Conservation (phyloP, 2,329 filamentous ascomycete species). For the Cytospora paraplurivora region DNA sequence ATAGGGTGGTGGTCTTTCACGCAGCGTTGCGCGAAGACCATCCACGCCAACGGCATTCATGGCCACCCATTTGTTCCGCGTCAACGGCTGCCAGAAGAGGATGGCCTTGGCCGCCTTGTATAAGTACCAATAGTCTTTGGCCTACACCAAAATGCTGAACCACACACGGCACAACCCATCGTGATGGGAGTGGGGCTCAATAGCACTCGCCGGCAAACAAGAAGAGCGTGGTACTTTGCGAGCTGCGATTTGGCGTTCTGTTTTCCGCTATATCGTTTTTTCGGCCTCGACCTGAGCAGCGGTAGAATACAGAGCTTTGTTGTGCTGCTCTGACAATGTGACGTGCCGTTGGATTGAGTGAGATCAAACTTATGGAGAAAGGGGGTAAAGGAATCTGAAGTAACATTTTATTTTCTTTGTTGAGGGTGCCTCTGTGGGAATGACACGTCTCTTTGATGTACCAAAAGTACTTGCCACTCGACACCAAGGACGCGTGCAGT, state of each 20-base stretch:
- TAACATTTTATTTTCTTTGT: too few species aligned
- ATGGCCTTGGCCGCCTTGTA: background rate
- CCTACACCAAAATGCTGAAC: background rate
- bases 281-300: background rate
- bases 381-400: background rate
- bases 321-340: background rate
- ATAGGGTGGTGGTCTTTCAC: background rate
- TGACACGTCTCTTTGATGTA: too few species aligned
- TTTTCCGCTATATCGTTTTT: background rate
- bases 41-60: background rate
- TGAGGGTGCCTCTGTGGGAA: too few species aligned
- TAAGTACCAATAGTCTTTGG: background rate
- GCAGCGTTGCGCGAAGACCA: background rate
- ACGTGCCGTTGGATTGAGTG: background rate
- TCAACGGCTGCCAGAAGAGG: background rate
- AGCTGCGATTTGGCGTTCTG: too few species aligned
- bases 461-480: too few species aligned
- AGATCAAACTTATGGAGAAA: background rate
- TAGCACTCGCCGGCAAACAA: background rate
- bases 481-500: too few species aligned
- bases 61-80: background rate
- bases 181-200: too few species aligned
- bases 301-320: too few species aligned
- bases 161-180: too few species aligned
- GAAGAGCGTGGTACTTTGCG: background rate